Percentiles rank a stretch among this genome's conserved stretches.
Evolutionary conservation across 2,329 filamentous ascomycete genomes (phyloP).

Genomic region (Xylariaceae sp.): DNA sequence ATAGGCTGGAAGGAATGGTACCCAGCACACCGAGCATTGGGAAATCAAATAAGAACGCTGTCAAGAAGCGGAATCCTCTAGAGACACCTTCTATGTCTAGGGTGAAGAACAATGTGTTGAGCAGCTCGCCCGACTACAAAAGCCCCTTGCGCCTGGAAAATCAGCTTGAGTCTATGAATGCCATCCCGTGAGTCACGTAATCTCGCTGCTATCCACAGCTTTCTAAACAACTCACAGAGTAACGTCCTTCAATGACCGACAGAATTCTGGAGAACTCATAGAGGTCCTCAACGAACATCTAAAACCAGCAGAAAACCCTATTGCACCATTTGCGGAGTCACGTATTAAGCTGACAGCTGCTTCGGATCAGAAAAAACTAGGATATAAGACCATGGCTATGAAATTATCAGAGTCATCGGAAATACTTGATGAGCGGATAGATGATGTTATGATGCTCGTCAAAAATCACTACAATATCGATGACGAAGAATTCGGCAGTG

Average conservation of each 20-base stretch:
- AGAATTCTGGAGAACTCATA: slow-evolving; percentile 73
- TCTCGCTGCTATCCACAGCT: neutral
- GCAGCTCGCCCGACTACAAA: slow-evolving; percentile 44
- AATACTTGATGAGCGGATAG: slow-evolving; percentile 90
- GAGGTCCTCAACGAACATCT: slow-evolving; percentile 81
- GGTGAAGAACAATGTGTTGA: slow-evolving; percentile 41
- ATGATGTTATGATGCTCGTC: slow-evolving; percentile 74
- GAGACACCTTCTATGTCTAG: slow-evolving; percentile 48
- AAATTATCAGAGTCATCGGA: slow-evolving; percentile 89
- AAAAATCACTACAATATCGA: slow-evolving; percentile 72
- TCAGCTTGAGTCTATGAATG: slow-evolving; percentile 38
- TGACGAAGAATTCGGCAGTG: slow-evolving; percentile 79
- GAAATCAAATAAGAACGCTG: slow-evolving; percentile 40
- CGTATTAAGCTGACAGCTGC: slow-evolving; percentile 82
- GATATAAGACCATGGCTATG: slow-evolving; percentile 91
- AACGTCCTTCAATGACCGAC: slow-evolving; percentile 70
- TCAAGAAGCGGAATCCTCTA: slow-evolving; percentile 36
- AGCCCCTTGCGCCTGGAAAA: slow-evolving; percentile 39
- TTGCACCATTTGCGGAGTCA: slow-evolving; percentile 67
- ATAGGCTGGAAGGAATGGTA: slow-evolving; percentile 62
- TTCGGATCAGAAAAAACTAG: slow-evolving; percentile 85
- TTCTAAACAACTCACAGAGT: slow-evolving; percentile 36
- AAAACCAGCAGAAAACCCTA: slow-evolving; percentile 60
- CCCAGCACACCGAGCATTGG: slow-evolving; percentile 55
- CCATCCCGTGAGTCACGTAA: slow-evolving; percentile 36